These are phyloP conservation scores for Aphanomyces invadans DNA, from an alignment of 352 stramenopile genomes.

Conservation along the genomic window DNA sequence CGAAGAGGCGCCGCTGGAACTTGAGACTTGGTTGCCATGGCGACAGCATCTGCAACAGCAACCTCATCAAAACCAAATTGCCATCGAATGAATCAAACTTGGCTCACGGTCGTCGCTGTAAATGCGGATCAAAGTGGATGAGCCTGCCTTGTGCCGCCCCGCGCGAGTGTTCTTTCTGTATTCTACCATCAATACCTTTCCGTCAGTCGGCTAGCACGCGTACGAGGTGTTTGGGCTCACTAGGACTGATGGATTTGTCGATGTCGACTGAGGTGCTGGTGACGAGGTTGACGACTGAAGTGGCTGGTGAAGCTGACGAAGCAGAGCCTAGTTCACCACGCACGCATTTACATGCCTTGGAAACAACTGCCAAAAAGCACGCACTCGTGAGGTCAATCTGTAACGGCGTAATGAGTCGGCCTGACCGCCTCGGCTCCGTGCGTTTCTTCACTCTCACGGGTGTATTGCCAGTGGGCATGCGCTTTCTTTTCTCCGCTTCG, in stretches of 20 bases:
- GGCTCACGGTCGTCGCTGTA: background rate
- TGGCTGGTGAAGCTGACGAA: background rate
- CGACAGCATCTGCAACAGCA: too few species aligned
- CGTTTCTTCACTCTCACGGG: slow-evolving; percentile 13
- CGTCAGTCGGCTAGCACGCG: too few species aligned
- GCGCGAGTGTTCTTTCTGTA: background rate
- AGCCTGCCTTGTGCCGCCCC: background rate
- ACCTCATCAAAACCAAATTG: too few species aligned
- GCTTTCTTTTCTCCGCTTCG: slow-evolving; percentile 15
- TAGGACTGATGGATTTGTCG: slow-evolving; percentile 8
- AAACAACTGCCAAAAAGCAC: background rate
- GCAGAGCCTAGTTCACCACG: background rate
- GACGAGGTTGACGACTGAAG: background rate
- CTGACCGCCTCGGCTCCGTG: background rate
- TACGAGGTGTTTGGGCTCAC: background rate
- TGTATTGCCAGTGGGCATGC: slow-evolving; percentile 11
- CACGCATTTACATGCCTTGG: background rate
- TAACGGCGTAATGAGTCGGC: background rate
- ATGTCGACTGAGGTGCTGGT: slow-evolving; percentile 3
- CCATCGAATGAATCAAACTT: too few species aligned
- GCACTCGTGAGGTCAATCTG: background rate
- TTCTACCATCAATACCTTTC: background rate
- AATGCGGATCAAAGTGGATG: background rate
- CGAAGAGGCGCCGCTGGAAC: too few species aligned
- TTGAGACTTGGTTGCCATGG: too few species aligned